Evolutionary conservation across 257 asterid species (phyloP).

Genomic region (Petrea volubilis): DNA sequence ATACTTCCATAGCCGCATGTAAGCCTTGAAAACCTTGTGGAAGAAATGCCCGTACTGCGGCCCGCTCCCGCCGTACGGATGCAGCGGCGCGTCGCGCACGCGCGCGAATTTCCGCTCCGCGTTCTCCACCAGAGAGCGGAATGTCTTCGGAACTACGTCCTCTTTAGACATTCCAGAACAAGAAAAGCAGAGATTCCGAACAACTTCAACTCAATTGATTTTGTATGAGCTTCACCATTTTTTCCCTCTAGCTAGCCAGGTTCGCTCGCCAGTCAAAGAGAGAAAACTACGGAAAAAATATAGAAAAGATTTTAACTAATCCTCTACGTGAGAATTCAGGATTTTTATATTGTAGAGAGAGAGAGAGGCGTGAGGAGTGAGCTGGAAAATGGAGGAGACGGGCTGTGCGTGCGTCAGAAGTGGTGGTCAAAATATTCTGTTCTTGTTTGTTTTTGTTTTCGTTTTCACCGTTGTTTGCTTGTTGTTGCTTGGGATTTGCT

Average conservation of each 20-base stretch:
- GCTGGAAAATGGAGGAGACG: slow-evolving; percentile 38
- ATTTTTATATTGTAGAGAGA: slow-evolving; percentile 19
- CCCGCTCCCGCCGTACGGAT: slow-evolving; percentile 65
- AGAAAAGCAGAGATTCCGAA: not conserved
- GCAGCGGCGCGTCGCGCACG: slow-evolving; percentile 89
- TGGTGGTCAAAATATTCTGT: slow-evolving; percentile 38
- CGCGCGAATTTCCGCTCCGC: slow-evolving; percentile 96
- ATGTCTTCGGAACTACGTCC: slow-evolving; percentile 51
- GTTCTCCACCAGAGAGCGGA: slow-evolving; percentile 64
- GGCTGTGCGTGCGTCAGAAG: slow-evolving; percentile 34
- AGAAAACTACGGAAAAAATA: not conserved
- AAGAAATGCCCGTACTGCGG: slow-evolving; percentile 59
- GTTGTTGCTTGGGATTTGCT: slow-evolving; percentile 2
- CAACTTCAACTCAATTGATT: slow-evolving; percentile 21
- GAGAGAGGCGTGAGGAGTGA: slow-evolving; percentile 26
- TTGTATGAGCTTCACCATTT: slow-evolving; percentile 28
- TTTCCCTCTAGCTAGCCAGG: slow-evolving; percentile 6
- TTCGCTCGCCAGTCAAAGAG: slow-evolving; percentile 19
- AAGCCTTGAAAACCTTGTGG: slow-evolving; percentile 87
- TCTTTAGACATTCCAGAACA: slow-evolving; percentile 48
- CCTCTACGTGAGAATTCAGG: slow-evolving; percentile 14
- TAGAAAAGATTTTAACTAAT: not conserved
- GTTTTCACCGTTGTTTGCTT: slow-evolving; percentile 11
- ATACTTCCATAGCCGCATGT: slow-evolving; percentile 83
- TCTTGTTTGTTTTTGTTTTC: slow-evolving; percentile 12